A percentile compares a stretch with the other conserved stretches of the same genome.
Evolutionary conservation across 768 basidiomycete species (phyloP).

Genomic region (Candolleomyces aberdarensis): DNA sequence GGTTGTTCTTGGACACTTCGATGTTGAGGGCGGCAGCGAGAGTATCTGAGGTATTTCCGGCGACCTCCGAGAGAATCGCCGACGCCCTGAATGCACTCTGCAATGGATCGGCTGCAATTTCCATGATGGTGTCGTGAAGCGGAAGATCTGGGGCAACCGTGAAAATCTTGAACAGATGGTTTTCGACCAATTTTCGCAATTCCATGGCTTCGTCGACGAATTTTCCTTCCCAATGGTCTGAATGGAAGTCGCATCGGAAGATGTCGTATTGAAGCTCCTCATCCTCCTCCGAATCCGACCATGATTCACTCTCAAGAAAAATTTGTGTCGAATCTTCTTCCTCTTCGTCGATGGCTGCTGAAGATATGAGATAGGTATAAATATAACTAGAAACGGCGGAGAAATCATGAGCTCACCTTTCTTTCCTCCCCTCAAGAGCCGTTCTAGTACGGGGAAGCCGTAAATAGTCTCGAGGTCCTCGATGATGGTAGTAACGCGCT

Average conservation of each 20-base stretch:
- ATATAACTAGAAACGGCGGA: not conserved
- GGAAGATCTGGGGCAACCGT: conserved; percentile 42
- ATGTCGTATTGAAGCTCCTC: conserved; percentile 25
- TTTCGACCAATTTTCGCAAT: conserved; percentile 44
- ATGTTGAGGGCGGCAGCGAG: conserved; percentile 56
- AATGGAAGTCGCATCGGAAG: conserved; percentile 26
- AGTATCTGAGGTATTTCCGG: conserved; percentile 48
- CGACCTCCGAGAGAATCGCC: conserved; percentile 38
- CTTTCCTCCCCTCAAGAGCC: conserved; percentile 54
- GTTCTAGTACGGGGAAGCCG: conserved; percentile 50
- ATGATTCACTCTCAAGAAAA: conserved; percentile 14
- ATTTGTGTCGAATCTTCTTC: conserved; percentile 24
- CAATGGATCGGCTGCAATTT: conserved; percentile 32
- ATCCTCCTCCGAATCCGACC: conserved; percentile 25
- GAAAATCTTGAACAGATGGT: conserved; percentile 46
- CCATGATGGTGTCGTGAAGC: conserved; percentile 41
- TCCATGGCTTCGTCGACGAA: conserved; percentile 36
- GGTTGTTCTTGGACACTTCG: conserved; percentile 33
- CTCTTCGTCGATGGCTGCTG: conserved; percentile 17
- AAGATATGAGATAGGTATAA: not conserved
- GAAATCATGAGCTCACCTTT: conserved; percentile 34
- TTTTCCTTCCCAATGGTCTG: conserved; percentile 49
- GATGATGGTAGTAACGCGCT: conserved; percentile 49
- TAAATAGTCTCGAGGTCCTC: conserved; percentile 52
- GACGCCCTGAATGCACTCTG: conserved; percentile 21